Evolutionary conservation across 306 rosid species (phyloP).

Genomic region (Oxytropis ochrocephala): DNA sequence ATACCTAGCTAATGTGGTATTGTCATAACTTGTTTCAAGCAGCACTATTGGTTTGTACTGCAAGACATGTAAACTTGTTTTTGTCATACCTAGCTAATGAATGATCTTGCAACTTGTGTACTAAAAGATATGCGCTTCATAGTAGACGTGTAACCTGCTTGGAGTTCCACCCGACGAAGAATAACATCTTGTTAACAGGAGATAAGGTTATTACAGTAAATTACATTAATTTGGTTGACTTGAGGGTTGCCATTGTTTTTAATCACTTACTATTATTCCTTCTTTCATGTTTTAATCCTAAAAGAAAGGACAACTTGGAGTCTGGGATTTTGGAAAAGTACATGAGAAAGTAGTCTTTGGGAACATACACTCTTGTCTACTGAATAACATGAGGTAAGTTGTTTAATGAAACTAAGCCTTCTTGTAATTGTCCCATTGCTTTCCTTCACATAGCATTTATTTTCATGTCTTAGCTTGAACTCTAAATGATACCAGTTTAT

Average conservation of each 20-base stretch:
- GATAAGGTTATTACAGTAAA: slow-evolving; percentile 57
- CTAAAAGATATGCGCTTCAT: not conserved
- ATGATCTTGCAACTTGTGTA: not conserved
- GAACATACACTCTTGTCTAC: slow-evolving; percentile 70
- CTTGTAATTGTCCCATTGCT: not conserved
- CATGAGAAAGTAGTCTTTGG: slow-evolving; percentile 83
- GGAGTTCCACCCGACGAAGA: slow-evolving; percentile 92
- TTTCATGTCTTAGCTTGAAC: not conserved
- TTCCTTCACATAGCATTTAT: not conserved
- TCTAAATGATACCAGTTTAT: slow-evolving; percentile 5
- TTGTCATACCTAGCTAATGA: not conserved
- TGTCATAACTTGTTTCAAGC: not conserved
- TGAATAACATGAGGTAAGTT: slow-evolving; percentile 81
- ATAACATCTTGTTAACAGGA: slow-evolving; percentile 82
- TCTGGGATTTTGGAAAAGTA: slow-evolving; percentile 80
- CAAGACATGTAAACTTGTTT: not conserved
- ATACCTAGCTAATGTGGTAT: no score
- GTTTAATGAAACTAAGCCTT: not conserved
- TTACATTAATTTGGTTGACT: not conserved
- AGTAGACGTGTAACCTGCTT: slow-evolving; percentile 74
- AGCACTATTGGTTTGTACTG: not conserved
- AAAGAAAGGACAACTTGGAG: slow-evolving; percentile 98
- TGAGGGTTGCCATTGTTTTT: slow-evolving; percentile 1
- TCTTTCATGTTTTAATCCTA: slow-evolving; percentile 14
- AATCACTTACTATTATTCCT: slow-evolving; percentile 18